These are phyloP conservation scores for Salicornia ramosissima DNA, from an alignment of 148 eudicot species.

Conservation along the genomic window DNA sequence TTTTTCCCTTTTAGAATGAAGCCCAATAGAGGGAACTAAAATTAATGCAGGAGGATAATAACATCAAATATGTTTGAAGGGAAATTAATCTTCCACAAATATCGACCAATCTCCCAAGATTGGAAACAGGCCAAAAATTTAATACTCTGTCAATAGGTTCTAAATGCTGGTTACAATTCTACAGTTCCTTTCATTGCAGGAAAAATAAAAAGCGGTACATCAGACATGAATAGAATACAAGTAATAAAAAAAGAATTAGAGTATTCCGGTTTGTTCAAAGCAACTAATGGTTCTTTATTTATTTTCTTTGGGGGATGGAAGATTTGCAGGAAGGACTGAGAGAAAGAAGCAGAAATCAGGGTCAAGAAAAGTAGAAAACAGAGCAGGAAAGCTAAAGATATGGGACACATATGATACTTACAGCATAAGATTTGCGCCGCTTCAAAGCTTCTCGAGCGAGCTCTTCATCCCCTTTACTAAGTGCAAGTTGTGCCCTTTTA, in stretches of 20 bases:
- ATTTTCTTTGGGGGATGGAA: no score
- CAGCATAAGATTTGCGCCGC: slow-evolving; percentile 90
- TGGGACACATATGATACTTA: slow-evolving; percentile 34
- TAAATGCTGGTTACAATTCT: neutral
- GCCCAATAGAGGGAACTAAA: no score
- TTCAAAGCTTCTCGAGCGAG: slow-evolving; percentile 99
- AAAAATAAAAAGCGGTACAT: neutral
- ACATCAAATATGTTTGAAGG: no score
- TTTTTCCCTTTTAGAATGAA: no score
- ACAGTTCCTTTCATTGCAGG: neutral
- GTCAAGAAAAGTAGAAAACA: neutral
- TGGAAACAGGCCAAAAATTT: no score
- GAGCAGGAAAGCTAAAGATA: neutral
- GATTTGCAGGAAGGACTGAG: neutral
- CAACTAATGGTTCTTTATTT: no score
- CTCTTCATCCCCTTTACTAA: slow-evolving; percentile 91
- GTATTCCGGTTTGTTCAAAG: neutral
- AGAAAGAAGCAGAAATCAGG: neutral
- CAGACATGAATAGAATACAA: no score
- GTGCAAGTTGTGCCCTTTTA: slow-evolving; percentile 86
- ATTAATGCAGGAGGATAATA: no score
- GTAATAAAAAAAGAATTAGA: neutral
- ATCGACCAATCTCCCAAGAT: no score
- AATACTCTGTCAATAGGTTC: neutral
- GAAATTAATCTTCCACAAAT: no score